These are phyloP conservation scores for Kluyveromyces wickerhamii DNA, from an alignment of 805 yeast genomes.

Conservation along the genomic window DNA sequence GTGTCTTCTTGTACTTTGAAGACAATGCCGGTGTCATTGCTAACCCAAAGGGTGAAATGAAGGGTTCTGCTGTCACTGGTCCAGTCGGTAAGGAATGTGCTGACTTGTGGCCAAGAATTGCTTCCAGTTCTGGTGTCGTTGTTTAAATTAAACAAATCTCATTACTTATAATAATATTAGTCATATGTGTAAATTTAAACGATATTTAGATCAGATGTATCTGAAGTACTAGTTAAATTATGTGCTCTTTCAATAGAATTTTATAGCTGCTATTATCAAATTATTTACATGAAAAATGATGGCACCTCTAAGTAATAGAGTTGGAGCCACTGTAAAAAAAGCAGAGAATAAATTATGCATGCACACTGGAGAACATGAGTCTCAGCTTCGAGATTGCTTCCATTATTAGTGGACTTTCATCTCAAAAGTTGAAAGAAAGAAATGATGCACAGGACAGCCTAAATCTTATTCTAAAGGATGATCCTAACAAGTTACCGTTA, in stretches of 20 bases:
- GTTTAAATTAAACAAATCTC: slow-evolving; percentile 49
- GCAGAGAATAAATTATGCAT: no score
- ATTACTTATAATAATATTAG: slow-evolving; percentile 3
- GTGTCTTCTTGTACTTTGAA: slow-evolving; percentile 98
- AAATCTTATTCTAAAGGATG: slow-evolving; percentile 23
- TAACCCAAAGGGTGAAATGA: slow-evolving; percentile 99
- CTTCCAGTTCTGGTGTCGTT: slow-evolving; percentile 99
- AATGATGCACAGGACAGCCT: slow-evolving; percentile 41
- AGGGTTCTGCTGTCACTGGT: slow-evolving; percentile 99
- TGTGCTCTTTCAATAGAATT: no score
- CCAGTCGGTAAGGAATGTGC: slow-evolving; percentile 99
- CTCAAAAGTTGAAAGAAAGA: slow-evolving; percentile 48
- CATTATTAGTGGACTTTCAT: slow-evolving; percentile 27
- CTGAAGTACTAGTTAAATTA: background rate
- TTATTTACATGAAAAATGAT: no score
- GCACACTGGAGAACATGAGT: no score
- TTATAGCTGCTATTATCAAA: no score
- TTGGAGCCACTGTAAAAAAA: no score
- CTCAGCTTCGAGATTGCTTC: slow-evolving; percentile 1
- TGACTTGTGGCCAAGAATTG: slow-evolving; percentile 99
- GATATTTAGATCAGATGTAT: slow-evolving; percentile 3
- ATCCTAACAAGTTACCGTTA: slow-evolving; percentile 16
- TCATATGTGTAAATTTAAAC: slow-evolving; percentile 9
- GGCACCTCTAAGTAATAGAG: no score
- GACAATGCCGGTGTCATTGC: slow-evolving; percentile 99